These are phyloP conservation scores for Penicillium freii DNA, from an alignment of 2,329 filamentous ascomycete genomes.

Conservation along the genomic window DNA sequence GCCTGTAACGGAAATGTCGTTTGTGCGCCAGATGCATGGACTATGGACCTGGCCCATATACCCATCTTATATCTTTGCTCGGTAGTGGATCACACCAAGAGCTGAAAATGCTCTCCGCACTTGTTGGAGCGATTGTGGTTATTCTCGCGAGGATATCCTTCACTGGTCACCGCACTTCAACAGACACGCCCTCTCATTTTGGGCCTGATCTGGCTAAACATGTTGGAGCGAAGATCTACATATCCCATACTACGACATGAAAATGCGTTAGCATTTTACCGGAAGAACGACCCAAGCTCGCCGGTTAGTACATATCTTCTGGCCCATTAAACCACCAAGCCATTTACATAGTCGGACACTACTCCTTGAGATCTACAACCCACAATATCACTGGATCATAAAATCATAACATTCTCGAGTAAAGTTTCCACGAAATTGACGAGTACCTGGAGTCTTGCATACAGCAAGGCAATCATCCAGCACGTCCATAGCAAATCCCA, in stretches of 20 bases:
- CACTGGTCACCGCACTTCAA: not conserved
- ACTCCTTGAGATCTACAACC: not conserved
- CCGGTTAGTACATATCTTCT: not conserved
- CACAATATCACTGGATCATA: slow-evolving; percentile 6
- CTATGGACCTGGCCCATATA: not conserved
- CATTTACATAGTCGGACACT: not conserved
- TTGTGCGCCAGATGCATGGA: too few species aligned
- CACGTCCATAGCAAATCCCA: not conserved
- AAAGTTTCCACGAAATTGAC: not conserved
- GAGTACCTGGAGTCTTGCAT: not conserved
- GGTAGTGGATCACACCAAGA: not conserved
- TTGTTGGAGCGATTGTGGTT: not conserved
- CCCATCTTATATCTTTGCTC: not conserved
- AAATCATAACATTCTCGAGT: slow-evolving; percentile 9
- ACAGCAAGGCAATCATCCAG: not conserved
- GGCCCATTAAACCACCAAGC: not conserved
- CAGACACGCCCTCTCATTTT: too few species aligned
- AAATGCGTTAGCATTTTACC: not conserved
- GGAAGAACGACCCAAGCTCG: not conserved
- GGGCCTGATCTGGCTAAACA: not conserved
- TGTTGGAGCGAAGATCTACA: not conserved
- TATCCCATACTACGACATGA: not conserved
- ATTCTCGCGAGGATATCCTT: not conserved
- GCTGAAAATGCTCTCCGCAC: not conserved
- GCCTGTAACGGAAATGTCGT: not conserved